Conservation (phyloP, 371 early-diverging fungal genomes). For the Scutellospora calospora region DNA sequence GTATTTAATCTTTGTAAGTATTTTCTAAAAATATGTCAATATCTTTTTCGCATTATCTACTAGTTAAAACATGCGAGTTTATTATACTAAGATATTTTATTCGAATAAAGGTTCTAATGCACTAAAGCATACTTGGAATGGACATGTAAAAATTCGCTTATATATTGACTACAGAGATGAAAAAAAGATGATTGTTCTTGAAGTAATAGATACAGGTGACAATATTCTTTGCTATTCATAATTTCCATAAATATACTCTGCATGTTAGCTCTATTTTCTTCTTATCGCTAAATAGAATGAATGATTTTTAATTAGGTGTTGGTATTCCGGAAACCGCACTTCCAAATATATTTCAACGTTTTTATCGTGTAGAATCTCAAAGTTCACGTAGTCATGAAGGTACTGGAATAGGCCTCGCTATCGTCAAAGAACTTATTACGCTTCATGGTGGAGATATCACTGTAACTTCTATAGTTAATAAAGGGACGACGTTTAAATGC, state of each 20-base stretch:
- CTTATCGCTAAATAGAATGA: too few relatives aligned
- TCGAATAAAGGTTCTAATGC: conserved; percentile 53
- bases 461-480: conserved; percentile 48
- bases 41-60: too few relatives aligned
- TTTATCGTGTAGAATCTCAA: conserved; percentile 54
- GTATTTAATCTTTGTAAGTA: conserved; percentile 52
- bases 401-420: conserved; percentile 57
- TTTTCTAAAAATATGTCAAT: not conserved
- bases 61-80: too few relatives aligned
- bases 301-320: conserved; percentile 49
- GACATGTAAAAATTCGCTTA: conserved; percentile 49
- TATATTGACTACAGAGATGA: conserved; percentile 46
- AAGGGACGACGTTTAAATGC: conserved; percentile 52
- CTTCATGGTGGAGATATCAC: conserved; percentile 55
- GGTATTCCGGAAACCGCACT: conserved; percentile 54
- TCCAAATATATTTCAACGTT: conserved; percentile 53
- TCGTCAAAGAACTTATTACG: conserved; percentile 57
- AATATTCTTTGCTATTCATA: too few relatives aligned
- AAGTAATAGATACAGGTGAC: conserved; percentile 48
- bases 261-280: too few relatives aligned
- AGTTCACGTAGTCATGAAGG: conserved; percentile 56
- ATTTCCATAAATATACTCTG: too few relatives aligned
- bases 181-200: conserved; percentile 47
- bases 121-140: conserved; percentile 53
- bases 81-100: not conserved